Base-by-base conservation (phyloP, 345 rosid species). In the Hevea brasiliensis region DNA sequence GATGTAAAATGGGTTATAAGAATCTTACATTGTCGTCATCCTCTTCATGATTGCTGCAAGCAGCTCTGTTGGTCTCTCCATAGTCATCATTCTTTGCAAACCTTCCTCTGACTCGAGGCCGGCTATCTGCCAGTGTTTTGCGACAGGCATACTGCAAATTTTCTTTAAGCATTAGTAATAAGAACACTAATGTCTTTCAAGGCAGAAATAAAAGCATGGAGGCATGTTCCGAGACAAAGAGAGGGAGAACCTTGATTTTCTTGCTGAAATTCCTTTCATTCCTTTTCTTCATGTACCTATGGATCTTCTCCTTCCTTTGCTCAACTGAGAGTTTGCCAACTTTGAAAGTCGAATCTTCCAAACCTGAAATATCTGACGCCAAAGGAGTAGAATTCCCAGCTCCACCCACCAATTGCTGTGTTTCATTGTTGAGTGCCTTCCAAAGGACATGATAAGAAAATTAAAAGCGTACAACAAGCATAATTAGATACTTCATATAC, bases 211-310 rank as follows among this genome's bases (percentile, higher is more conserved):
- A 29, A 41, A 37, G n/a, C 47, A 44, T 44, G 6, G 41, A 41
- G 40, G n/a, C 47, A 44, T 44, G 6, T 44, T 44, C 47, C 6
- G 47, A 44, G 47, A 44, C 11, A 44, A 2, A 41, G 8, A 53
- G 67, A 12, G 23, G 21, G 47, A 41, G 68, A 61, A 91, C 99
- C 97, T 95, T 95, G 61, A 95, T 95, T 89, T 95, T 95, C 85
- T 90, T 95, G 94, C 88, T 83, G 89, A 95, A 95, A 68, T 95
- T 95, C 58, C 99, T 91, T 75, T 95, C 91, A 68, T 90, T 92
- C 64, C 96, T 89, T 77, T 95, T 95, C 92, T 91, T 95, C 93
- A 92, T 79, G 78, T 92, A 95, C 82, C 94, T 88, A 71, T 86
- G 90, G 54, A 95, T 92, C 84, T 89, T 95, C 87, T 95, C 98